A percentile compares a stretch with the other conserved stretches of the same genome.
phyloP scores from a whole-genome alignment of 2,329 filamentous ascomycete genomes.

The Dryadomyces quercus-mongolicae region DNA sequence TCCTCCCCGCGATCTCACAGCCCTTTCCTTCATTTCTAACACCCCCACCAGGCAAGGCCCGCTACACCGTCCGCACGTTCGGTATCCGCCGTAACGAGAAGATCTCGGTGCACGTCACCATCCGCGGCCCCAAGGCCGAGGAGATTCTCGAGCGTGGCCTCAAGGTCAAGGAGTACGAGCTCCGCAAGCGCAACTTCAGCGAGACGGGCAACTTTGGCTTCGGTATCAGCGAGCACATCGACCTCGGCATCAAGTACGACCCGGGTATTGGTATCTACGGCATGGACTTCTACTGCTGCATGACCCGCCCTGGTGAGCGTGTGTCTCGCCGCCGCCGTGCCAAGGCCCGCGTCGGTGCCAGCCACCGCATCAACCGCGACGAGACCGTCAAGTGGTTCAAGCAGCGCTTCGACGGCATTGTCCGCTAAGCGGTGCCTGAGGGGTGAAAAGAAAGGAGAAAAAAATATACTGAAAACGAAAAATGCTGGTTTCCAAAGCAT shows the following conservation, averaged over 20 bases:
- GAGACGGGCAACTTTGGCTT: constrained; percentile 99
- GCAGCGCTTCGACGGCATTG: constrained; percentile 90
- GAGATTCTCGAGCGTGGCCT: constrained; percentile 99
- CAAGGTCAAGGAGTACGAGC: constrained; percentile 99
- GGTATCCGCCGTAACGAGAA: constrained; percentile 99
- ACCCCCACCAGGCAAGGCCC: constrained; percentile 83
- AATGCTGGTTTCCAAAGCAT: constrained; percentile 1
- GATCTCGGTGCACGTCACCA: constrained; percentile 98
- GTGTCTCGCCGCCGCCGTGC: constrained; percentile 88
- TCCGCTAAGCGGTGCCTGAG: constrained; percentile 59
- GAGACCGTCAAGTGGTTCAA: constrained; percentile 98
- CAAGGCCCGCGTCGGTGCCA: constrained; percentile 74
- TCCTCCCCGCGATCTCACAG: too few species aligned
- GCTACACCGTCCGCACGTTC: constrained; percentile 99
- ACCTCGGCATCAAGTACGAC: constrained; percentile 99
- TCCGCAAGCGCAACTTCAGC: constrained; percentile 99
- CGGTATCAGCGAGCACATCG: constrained; percentile 99
- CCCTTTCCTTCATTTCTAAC: background rate
- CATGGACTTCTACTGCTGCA: constrained; percentile 99
- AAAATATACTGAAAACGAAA: background rate
- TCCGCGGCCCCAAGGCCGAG: constrained; percentile 93
- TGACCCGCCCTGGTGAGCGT: constrained; percentile 98
- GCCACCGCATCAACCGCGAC: constrained; percentile 84
- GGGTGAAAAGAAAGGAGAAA: background rate
- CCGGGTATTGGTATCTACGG: constrained; percentile 97